These are phyloP conservation scores for Odontarrhena argentea DNA, from an alignment of 345 rosid genomes.

Conservation along the genomic window DNA sequence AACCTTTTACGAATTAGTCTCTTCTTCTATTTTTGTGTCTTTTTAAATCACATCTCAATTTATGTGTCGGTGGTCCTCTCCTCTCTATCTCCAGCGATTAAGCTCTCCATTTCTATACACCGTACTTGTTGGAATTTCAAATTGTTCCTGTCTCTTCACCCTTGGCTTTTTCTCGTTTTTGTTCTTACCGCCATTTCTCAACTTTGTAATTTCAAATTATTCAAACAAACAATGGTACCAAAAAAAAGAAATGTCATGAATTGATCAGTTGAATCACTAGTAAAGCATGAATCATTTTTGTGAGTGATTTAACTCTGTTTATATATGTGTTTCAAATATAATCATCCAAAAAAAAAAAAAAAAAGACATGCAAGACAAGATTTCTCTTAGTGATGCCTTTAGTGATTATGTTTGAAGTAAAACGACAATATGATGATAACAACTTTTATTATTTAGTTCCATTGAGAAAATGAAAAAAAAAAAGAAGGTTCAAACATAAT, in stretches of 20 bases:
- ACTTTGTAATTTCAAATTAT: conserved; percentile 35
- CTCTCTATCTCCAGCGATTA: conserved; percentile 30
- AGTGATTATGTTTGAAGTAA: conserved; percentile 25
- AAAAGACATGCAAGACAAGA: conserved; percentile 8
- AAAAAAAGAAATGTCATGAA: background rate
- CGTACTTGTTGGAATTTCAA: conserved; percentile 29
- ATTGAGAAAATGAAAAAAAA: background rate
- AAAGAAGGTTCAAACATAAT: conserved; percentile 11
- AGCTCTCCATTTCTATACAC: background rate
- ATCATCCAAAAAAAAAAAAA: too few species aligned
- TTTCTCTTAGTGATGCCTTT: conserved; percentile 26
- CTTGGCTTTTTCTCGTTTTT: conserved; percentile 28
- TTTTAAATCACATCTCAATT: conserved; percentile 20
- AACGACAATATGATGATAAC: conserved; percentile 42
- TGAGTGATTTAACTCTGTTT: conserved; percentile 7
- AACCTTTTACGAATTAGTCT: background rate
- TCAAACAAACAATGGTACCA: conserved; percentile 17
- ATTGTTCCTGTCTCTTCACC: conserved; percentile 23
- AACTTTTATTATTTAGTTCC: conserved; percentile 29
- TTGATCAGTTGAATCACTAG: background rate
- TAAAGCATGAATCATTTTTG: conserved; percentile 1
- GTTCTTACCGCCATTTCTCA: conserved; percentile 35
- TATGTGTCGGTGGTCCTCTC: conserved; percentile 44
- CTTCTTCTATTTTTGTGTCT: background rate
- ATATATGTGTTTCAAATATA: conserved; percentile 2